Conservation (phyloP, 2,329 filamentous ascomycete species). For the Phoma sp. region DNA sequence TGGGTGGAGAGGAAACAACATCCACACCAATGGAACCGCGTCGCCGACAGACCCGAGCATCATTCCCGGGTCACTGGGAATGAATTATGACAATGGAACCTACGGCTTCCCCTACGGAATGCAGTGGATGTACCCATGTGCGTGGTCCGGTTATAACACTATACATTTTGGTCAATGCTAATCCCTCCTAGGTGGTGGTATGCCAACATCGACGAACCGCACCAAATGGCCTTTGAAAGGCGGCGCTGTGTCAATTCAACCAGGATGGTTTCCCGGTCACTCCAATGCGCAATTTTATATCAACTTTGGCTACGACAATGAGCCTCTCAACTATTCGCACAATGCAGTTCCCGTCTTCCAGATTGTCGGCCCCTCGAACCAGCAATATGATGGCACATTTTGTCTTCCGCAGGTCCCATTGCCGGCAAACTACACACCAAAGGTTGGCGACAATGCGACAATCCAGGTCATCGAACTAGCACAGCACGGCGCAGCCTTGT, state of each 20-base stretch:
- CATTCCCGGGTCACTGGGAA: constrained; percentile 53
- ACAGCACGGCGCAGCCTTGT: constrained; percentile 81
- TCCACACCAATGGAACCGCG: constrained; percentile 72
- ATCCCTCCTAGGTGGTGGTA: constrained; percentile 74
- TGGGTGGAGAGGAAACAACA: constrained; percentile 84
- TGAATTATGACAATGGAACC: constrained; percentile 53
- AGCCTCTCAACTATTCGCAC: constrained; percentile 86
- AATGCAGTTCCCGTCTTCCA: constrained; percentile 82
- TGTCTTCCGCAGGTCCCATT: constrained; percentile 90
- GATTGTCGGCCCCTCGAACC: constrained; percentile 79
- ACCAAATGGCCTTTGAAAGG: constrained; percentile 90
- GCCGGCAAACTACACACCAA: constrained; percentile 72
- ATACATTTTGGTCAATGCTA: constrained; percentile 6
- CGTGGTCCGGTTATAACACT: constrained; percentile 46
- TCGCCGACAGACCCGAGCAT: constrained; percentile 46
- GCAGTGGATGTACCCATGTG: constrained; percentile 96
- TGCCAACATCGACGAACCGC: constrained; percentile 76
- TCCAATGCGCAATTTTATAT: constrained; percentile 81
- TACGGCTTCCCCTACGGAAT: constrained; percentile 79
- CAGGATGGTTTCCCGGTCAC: constrained; percentile 95
- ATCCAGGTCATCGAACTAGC: constrained; percentile 88
- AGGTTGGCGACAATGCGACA: constrained; percentile 85
- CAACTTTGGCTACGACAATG: constrained; percentile 85
- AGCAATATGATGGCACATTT: constrained; percentile 85
- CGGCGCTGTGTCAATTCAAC: constrained; percentile 87